These are phyloP conservation scores for Zymoseptoria crescenta DNA, from an alignment of 2,329 filamentous ascomycete species.

Conservation along the genomic window DNA sequence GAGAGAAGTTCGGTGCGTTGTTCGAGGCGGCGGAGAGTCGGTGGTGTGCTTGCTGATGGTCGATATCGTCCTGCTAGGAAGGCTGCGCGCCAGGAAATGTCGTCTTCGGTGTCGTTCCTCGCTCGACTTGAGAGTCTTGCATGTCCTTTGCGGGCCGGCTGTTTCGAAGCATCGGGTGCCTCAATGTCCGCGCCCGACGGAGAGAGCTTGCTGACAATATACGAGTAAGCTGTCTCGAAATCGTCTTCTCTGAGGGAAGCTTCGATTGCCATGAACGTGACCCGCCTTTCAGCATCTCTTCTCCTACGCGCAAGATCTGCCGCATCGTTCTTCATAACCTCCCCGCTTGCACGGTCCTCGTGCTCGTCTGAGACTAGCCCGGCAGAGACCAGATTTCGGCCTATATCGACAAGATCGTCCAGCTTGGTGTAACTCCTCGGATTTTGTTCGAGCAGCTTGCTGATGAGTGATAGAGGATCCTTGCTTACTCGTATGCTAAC, in stretches of 20 bases:
- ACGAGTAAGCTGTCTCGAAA: constrained; percentile 82
- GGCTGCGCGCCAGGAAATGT: constrained; percentile 72
- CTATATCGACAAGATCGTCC: constrained; percentile 64
- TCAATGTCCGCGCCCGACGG: constrained; percentile 26
- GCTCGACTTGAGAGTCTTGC: constrained; percentile 16
- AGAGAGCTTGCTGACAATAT: constrained; percentile 62
- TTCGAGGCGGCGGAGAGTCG: constrained; percentile 61
- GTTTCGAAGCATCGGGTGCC: constrained; percentile 3
- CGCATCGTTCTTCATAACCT: constrained; percentile 25
- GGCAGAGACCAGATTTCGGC: constrained; percentile 56
- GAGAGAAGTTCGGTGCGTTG: constrained; percentile 75
- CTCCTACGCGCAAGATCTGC: constrained; percentile 8
- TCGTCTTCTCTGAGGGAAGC: constrained; percentile 68
- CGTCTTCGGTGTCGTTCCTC: constrained; percentile 39
- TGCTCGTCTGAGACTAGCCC: constrained; percentile 26
- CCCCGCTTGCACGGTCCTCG: constrained; percentile 18
- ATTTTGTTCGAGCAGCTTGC: constrained; percentile 69
- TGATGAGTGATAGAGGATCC: constrained; percentile 66
- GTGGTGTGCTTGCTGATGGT: constrained; percentile 38
- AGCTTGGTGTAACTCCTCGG: constrained; percentile 64
- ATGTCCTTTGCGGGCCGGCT: background rate
- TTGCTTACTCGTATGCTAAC: constrained; percentile 68
- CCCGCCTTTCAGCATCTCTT: constrained; percentile 51
- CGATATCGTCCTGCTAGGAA: constrained; percentile 70
- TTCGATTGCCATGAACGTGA: constrained; percentile 74